Evolutionary conservation across 345 rosid species (phyloP).

Genomic region (Arabis alpina): DNA sequence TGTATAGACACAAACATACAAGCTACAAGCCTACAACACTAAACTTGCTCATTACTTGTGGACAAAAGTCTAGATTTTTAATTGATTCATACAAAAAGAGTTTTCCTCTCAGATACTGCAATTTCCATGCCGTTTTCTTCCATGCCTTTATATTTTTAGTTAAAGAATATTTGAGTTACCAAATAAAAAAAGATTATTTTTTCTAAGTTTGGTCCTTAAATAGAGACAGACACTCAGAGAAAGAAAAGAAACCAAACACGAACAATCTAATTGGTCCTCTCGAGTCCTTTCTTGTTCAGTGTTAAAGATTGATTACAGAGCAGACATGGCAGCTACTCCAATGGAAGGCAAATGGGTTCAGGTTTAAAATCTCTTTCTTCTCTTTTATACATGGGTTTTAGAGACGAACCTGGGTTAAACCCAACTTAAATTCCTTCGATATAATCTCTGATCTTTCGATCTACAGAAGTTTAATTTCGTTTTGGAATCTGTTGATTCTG

Average conservation of each 20-base stretch:
- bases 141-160: slow-evolving; percentile 5
- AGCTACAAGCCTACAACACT: background rate
- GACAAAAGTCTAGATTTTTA: slow-evolving; percentile 10
- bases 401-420: background rate
- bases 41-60: slow-evolving; percentile 8
- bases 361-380: slow-evolving; percentile 43
- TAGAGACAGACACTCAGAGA: background rate
- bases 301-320: background rate
- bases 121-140: slow-evolving; percentile 23
- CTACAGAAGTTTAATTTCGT: no score
- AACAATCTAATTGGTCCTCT: slow-evolving; percentile 6
- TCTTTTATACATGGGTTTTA: background rate
- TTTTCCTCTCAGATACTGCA: background rate
- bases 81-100: no score
- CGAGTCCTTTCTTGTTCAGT: slow-evolving; percentile 10
- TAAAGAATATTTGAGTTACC: no score
- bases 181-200: background rate
- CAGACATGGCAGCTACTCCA: slow-evolving; percentile 47
- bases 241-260: background rate
- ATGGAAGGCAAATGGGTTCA: slow-evolving; percentile 69
- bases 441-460: background rate
- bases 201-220: slow-evolving; percentile 16
- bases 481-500: background rate
- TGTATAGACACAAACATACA: slow-evolving; percentile 23
- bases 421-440: background rate